phyloP scores from a whole-genome alignment of 768 basidiomycete genomes.

The Kwoniella bestiolae region DNA sequence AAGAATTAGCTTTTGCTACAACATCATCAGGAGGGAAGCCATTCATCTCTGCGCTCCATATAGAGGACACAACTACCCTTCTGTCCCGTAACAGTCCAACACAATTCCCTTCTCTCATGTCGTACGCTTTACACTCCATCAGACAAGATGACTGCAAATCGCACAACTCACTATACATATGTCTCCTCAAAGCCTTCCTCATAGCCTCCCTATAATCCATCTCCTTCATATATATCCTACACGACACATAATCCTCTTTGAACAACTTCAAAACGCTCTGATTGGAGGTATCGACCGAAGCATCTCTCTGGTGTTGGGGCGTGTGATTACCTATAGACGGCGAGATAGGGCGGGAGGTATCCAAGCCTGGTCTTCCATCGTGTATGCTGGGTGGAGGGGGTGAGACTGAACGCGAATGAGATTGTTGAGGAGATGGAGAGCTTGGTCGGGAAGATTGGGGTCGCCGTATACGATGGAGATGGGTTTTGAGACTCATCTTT shows the following conservation, averaged over 20 bases:
- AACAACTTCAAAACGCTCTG: constrained; percentile 29
- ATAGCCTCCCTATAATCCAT: constrained; percentile 32
- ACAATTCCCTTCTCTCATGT: too few relatives aligned
- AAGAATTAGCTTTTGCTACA: neutral
- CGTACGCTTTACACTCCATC: too few relatives aligned
- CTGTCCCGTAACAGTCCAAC: too few relatives aligned
- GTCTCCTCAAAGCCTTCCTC: constrained; percentile 27
- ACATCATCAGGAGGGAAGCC: too few relatives aligned
- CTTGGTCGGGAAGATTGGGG: too few relatives aligned
- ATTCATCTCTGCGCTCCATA: too few relatives aligned
- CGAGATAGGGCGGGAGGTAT: constrained; percentile 5
- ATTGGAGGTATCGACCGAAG: constrained; percentile 8
- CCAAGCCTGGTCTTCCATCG: neutral
- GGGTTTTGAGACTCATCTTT: neutral
- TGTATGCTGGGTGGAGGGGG: neutral
- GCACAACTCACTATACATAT: constrained; percentile 43
- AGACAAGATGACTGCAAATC: too few relatives aligned
- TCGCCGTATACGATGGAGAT: constrained; percentile 8
- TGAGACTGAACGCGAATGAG: neutral
- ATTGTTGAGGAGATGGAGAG: neutral
- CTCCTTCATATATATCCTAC: constrained; percentile 30
- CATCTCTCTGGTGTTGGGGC: neutral
- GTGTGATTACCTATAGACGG: neutral
- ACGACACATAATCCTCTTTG: constrained; percentile 33
- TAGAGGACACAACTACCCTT: too few relatives aligned